A percentile compares a stretch with the other conserved stretches of the same genome.
phyloP scores from a whole-genome alignment of 164 flowering plant genomes.

The Vitis riparia region DNA sequence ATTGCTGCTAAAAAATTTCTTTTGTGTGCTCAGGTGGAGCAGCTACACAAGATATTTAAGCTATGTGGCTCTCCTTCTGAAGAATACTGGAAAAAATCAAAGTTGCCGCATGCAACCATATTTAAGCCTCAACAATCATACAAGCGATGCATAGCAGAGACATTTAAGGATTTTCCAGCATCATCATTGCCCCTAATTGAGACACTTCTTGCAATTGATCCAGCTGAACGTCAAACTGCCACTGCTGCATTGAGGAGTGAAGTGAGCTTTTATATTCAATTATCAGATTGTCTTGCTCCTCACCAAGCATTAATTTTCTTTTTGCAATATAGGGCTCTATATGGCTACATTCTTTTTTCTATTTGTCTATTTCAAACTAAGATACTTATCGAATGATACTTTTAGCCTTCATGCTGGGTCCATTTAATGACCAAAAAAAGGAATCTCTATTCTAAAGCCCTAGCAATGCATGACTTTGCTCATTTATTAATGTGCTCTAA shows the following conservation, averaged over 20 bases:
- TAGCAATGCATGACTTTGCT: no score
- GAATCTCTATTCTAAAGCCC: no score
- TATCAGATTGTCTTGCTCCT: neutral
- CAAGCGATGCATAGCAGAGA: slow-evolving; percentile 69
- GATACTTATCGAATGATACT: neutral
- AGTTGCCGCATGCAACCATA: slow-evolving; percentile 81
- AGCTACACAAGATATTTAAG: slow-evolving; percentile 84
- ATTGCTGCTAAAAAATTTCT: slow-evolving; percentile 9
- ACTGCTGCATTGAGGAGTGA: slow-evolving; percentile 70
- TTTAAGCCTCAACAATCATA: slow-evolving; percentile 88
- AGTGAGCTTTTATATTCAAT: slow-evolving; percentile 34
- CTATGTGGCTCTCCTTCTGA: slow-evolving; percentile 86
- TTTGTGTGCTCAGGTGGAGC: slow-evolving; percentile 60
- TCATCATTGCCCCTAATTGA: slow-evolving; percentile 73
- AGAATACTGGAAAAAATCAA: slow-evolving; percentile 84
- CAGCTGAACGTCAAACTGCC: slow-evolving; percentile 70
- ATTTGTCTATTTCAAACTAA: neutral
- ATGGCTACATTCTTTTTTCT: neutral
- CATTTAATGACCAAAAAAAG: neutral
- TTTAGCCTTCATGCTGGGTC: neutral
- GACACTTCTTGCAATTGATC: slow-evolving; percentile 84
- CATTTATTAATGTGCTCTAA: no score
- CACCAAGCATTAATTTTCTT: neutral
- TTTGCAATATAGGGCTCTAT: neutral
- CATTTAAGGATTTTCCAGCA: slow-evolving; percentile 73